Percentiles rank a stretch among this genome's conserved stretches.
phyloP scores from a whole-genome alignment of 2,329 filamentous ascomycete species.

The Aspergillus tamarii region DNA sequence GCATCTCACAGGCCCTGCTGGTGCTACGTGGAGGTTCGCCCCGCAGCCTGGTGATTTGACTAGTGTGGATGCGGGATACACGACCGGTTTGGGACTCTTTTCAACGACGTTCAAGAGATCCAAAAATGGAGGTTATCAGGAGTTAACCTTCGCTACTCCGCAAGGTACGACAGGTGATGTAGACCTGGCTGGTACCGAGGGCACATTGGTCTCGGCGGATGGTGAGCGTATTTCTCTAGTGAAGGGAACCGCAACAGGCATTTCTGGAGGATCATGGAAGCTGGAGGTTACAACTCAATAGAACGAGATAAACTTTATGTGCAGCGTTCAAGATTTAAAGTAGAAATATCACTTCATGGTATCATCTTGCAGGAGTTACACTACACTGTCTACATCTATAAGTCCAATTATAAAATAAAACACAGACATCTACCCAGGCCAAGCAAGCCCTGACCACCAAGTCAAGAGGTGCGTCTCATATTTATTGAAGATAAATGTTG shows the following conservation, averaged over 20 bases:
- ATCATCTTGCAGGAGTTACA: background rate
- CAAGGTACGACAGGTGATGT: slow-evolving; percentile 7
- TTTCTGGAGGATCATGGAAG: background rate
- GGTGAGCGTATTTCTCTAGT: background rate
- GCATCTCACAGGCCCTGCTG: slow-evolving; percentile 40
- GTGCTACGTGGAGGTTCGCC: slow-evolving; percentile 40
- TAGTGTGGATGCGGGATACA: slow-evolving; percentile 42
- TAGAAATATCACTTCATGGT: background rate
- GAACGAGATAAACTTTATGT: background rate
- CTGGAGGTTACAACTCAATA: background rate
- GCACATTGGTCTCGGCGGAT: background rate
- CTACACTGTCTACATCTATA: background rate
- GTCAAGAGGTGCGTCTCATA: no score
- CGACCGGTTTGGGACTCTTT: slow-evolving; percentile 42
- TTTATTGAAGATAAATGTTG: no score
- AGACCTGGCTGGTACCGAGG: background rate
- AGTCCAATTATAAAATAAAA: background rate
- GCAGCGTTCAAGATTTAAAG: background rate
- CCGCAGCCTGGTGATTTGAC: slow-evolving; percentile 42
- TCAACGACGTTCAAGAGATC: slow-evolving; percentile 12
- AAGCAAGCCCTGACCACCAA: no score
- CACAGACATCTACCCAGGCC: no score
- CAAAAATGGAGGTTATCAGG: background rate
- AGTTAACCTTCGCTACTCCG: slow-evolving; percentile 12
- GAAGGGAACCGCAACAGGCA: background rate